A percentile compares a stretch with the other conserved stretches of the same genome.
Evolutionary conservation across 305 asterid genomes (phyloP).

Genomic region (Fraxinus albicans): DNA sequence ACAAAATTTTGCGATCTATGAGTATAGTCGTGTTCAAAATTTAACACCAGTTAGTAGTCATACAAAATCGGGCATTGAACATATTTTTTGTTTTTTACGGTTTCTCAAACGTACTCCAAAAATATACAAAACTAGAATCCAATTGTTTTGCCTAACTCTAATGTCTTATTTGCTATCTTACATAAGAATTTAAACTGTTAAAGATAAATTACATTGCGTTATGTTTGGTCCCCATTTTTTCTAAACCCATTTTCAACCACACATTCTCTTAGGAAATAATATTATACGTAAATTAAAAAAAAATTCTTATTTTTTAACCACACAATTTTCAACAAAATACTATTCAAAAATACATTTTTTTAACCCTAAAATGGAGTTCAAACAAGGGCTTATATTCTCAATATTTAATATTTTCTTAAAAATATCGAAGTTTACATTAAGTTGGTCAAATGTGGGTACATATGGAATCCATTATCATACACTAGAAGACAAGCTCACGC

Average conservation of each 20-base stretch:
- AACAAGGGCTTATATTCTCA: not conserved
- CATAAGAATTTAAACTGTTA: not conserved
- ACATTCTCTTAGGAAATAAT: too few relatives aligned
- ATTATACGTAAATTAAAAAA: too few relatives aligned
- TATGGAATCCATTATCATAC: conserved; percentile 14
- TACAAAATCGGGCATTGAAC: not conserved
- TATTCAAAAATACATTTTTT: too few relatives aligned
- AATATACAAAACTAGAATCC: not conserved
- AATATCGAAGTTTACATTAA: not conserved
- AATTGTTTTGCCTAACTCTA: not conserved
- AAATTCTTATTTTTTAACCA: too few relatives aligned
- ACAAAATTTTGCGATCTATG: not conserved
- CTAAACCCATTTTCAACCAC: too few relatives aligned
- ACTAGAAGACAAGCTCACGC: conserved; percentile 15
- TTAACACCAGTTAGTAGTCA: not conserved
- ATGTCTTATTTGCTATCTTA: not conserved
- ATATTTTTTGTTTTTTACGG: too few relatives aligned
- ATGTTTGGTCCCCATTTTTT: too few relatives aligned
- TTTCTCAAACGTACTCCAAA: not conserved
- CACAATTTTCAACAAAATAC: too few relatives aligned
- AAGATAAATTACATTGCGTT: too few relatives aligned
- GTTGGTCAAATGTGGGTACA: not conserved
- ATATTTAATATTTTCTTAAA: not conserved
- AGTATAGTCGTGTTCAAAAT: not conserved
- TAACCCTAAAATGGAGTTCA: too few relatives aligned